Base-by-base conservation (phyloP, 164 flowering plant genomes). In the Paratinospora sagittata region DNA sequence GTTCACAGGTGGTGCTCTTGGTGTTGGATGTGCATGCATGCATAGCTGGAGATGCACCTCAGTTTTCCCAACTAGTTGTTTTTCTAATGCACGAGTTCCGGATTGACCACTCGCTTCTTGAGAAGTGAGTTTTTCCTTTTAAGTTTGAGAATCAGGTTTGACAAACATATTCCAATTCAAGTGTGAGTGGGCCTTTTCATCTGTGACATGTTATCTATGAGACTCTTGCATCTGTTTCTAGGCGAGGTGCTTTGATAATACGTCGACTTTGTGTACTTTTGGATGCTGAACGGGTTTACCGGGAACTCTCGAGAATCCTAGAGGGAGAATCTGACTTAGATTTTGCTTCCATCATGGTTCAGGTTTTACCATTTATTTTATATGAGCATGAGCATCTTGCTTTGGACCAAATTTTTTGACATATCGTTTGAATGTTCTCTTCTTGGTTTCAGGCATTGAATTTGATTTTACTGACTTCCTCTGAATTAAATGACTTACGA, bases 1-100 rank as follows among this genome's bases (percentile, higher is more conserved):
- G 70, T 26, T 63, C 36, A 0, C 82, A 96, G 99, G 99, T 96
- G 74, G 99, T 96, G 47, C 94, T 93, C 67, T 79, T 91, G 78
- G 99, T 90, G 75, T 89, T 96, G 57, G 95, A 90, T 71, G 90
- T 96, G 77, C 99, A 91, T 86, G 98, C 99, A 67, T 85, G 98
- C 80, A 91, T 95, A 72, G 99, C 98, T 27, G 75, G 82, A 81
- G 99, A 95, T 80, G 85, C 73, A 14, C 78, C 81, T 41, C 89
- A 92, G 72, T 95, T 95, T 65, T 86, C 81, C 70, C 89, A 88
- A 67, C 98, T 95, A 77, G 81, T 91, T 72, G 87, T 83, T 75
- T 84, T 79, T 78, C 80, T 95, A 57, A 86, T 91, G 69, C 88
- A 87, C 39, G 89, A 85, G 43, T 96, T 96, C 75, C 90, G 84